phyloP scores from a whole-genome alignment of 805 yeast genomes.

The Saccharomycopsis babjevae region DNA sequence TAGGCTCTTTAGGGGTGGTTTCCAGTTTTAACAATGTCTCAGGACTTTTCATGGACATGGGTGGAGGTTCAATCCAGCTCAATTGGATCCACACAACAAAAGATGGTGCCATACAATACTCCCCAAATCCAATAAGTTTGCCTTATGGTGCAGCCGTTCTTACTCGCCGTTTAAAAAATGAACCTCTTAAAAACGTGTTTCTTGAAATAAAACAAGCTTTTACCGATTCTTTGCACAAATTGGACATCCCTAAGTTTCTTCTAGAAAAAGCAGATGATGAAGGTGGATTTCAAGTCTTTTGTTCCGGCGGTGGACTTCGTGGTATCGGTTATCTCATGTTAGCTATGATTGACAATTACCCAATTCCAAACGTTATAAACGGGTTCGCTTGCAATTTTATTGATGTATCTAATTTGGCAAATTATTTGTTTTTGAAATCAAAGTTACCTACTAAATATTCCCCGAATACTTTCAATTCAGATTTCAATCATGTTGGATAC shows the following conservation, averaged over 20 bases:
- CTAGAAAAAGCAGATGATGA: conserved; percentile 38
- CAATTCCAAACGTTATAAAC: conserved; percentile 59
- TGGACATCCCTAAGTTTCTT: conserved; percentile 43
- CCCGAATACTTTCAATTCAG: background rate
- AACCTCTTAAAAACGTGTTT: conserved; percentile 38
- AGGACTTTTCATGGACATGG: conserved; percentile 64
- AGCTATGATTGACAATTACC: conserved; percentile 44
- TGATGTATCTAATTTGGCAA: conserved; percentile 41
- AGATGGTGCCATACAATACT: conserved; percentile 42
- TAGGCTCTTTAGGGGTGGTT: conserved; percentile 67
- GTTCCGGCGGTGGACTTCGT: conserved; percentile 69
- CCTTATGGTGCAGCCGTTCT: conserved; percentile 72
- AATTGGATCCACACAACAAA: conserved; percentile 55
- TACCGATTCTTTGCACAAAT: conserved; percentile 37
- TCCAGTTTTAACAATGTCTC: conserved; percentile 57
- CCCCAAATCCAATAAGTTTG: conserved; percentile 48
- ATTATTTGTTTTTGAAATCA: conserved; percentile 40
- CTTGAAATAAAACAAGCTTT: conserved; percentile 46
- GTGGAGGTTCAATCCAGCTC: conserved; percentile 60
- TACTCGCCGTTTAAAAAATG: conserved; percentile 42
- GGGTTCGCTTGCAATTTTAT: conserved; percentile 53
- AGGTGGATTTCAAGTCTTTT: conserved; percentile 54
- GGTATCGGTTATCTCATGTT: conserved; percentile 57
- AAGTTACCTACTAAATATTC: conserved; percentile 29
- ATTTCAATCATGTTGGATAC: background rate